A percentile compares a stretch with the other conserved stretches of the same genome.
phyloP scores from a whole-genome alignment of 345 rosid species.

The Rhodomyrtus tomentosa region DNA sequence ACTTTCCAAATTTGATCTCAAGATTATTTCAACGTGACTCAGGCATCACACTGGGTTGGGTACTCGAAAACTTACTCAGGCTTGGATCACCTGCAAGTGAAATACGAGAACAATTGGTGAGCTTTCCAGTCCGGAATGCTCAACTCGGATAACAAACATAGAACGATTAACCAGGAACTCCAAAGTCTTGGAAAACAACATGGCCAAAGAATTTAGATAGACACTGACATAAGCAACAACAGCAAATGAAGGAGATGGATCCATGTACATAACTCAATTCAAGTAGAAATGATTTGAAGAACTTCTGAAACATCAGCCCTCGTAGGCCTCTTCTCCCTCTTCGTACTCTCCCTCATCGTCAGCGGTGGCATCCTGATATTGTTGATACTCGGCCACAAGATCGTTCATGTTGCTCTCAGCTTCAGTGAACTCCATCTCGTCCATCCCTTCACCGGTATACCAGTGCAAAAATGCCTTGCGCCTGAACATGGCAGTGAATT shows the following conservation, averaged over 20 bases:
- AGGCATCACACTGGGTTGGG: not conserved
- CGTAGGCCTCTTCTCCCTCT: slow-evolving; percentile 29
- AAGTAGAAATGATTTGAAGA: not conserved
- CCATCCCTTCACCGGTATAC: slow-evolving; percentile 99
- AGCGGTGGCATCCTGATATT: slow-evolving; percentile 90
- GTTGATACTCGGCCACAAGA: slow-evolving; percentile 90
- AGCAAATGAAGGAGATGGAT: not conserved
- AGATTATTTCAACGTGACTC: not conserved
- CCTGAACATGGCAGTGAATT: slow-evolving; percentile 94
- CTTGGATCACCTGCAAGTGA: not conserved
- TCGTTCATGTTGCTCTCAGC: slow-evolving; percentile 99
- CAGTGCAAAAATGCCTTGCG: slow-evolving; percentile 96
- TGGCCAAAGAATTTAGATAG: not conserved
- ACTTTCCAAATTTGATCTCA: not conserved
- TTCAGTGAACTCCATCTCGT: slow-evolving; percentile 97
- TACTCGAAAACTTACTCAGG: not conserved
- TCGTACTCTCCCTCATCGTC: slow-evolving; percentile 84
- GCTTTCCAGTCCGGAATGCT: not conserved
- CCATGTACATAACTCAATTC: not conserved
- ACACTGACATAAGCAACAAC: not conserved
- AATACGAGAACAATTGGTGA: not conserved
- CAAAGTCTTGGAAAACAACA: not conserved
- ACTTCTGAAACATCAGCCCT: slow-evolving; percentile 7
- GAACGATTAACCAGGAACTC: not conserved
- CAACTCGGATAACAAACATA: not conserved